phyloP scores from a whole-genome alignment of 208 protist genomes.

The Trypanosoma cruzi region DNA sequence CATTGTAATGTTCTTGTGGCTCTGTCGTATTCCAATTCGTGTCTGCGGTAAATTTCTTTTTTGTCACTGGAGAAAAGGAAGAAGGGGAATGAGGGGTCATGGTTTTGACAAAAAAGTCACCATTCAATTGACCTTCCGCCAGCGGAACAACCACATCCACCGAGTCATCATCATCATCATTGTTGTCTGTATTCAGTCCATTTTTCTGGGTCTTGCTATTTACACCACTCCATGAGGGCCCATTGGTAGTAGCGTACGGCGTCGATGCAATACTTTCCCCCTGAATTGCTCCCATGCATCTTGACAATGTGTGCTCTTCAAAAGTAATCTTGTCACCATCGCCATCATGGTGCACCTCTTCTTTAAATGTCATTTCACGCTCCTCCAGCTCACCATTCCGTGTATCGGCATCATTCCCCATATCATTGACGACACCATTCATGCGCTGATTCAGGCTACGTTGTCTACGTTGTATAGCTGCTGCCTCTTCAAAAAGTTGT shows the following conservation, averaged over 20 bases:
- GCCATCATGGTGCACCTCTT: neutral
- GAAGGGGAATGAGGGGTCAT: neutral
- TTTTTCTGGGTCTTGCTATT: neutral
- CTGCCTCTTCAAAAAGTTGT: constrained; percentile 74
- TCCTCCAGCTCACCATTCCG: neutral
- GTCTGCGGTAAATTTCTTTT: neutral
- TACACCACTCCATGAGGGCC: neutral
- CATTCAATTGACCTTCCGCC: neutral
- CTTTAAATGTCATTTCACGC: neutral
- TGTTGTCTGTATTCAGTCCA: neutral
- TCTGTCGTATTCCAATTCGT: too few relatives aligned
- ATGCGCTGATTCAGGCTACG: constrained; percentile 48
- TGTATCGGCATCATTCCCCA: neutral
- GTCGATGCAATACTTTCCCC: neutral
- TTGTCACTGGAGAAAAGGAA: neutral
- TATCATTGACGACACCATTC: neutral
- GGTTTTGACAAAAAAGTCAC: neutral
- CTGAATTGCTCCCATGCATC: neutral
- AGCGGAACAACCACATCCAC: constrained; percentile 24
- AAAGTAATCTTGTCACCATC: neutral
- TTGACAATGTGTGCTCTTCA: neutral
- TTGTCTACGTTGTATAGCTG: constrained; percentile 57
- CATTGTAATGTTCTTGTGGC: neutral
- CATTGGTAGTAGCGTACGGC: neutral
- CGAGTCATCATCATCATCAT: constrained; percentile 13